Evolutionary conservation across 257 asterid species (phyloP).

Genomic region (Ehretia macrophylla): DNA sequence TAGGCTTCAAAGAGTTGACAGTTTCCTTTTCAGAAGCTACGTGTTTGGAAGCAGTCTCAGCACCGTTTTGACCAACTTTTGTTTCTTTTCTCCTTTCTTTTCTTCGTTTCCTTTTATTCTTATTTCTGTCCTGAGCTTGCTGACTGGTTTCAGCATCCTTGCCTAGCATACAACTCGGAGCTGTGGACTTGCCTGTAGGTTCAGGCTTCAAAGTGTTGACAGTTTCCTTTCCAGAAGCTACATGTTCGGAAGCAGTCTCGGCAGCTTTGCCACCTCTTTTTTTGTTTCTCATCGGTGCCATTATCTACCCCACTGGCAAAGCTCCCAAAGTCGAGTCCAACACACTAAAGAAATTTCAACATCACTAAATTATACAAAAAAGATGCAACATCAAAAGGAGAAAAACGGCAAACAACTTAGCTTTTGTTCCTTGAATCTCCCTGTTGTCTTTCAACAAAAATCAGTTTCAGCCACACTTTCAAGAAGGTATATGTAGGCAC

Average conservation of each 20-base stretch:
- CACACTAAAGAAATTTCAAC: not conserved
- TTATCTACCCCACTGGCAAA: slow-evolving; percentile 21
- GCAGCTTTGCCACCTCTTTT: slow-evolving; percentile 11
- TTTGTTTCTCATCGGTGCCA: slow-evolving; percentile 34
- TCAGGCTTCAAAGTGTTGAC: not conserved
- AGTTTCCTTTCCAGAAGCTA: slow-evolving; percentile 18
- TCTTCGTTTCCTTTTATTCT: slow-evolving; percentile 5
- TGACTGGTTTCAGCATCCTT: slow-evolving; percentile 13
- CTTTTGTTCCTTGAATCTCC: not conserved
- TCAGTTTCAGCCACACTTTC: too few relatives aligned
- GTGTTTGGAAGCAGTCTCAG: slow-evolving; percentile 15
- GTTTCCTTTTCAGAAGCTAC: slow-evolving; percentile 19
- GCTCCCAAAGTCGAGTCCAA: not conserved
- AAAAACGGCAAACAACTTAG: not conserved
- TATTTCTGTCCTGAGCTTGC: not conserved
- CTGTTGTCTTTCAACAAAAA: too few relatives aligned
- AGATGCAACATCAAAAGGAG: not conserved
- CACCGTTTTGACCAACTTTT: not conserved
- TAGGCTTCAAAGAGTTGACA: not conserved
- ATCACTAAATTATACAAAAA: not conserved
- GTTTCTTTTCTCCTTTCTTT: too few relatives aligned
- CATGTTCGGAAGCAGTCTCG: slow-evolving; percentile 17
- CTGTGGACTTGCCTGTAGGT: not conserved
- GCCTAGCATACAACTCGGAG: slow-evolving; percentile 14
- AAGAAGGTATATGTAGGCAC: too few relatives aligned